phyloP scores from a whole-genome alignment of 2,329 filamentous ascomycete genomes.

The Lizonia empirigonia region DNA sequence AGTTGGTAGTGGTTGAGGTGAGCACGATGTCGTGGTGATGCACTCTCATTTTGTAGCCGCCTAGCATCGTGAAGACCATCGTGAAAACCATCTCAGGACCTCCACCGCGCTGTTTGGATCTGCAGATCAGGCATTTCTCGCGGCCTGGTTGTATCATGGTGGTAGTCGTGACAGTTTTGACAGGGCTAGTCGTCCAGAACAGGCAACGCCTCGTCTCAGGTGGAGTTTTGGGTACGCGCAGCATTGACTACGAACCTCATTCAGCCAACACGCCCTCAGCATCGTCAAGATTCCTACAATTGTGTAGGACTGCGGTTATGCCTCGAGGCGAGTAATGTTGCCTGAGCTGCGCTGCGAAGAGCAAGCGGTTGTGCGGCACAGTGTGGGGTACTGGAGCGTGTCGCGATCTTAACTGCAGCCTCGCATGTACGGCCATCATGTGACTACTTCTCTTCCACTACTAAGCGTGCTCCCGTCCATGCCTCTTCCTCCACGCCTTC shows the following conservation, averaged over 20 bases:
- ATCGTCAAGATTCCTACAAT: background rate
- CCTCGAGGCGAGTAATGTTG: background rate
- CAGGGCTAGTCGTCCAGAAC: constrained; percentile 17
- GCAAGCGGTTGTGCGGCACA: background rate
- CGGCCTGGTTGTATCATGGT: constrained; percentile 18
- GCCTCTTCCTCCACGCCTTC: constrained; percentile 77
- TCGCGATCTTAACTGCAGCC: background rate
- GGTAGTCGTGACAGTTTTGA: constrained; percentile 14
- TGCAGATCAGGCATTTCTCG: constrained; percentile 22
- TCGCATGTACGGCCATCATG: too few relatives aligned
- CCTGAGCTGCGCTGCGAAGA: background rate
- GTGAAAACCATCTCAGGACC: constrained; percentile 9
- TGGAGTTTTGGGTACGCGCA: constrained; percentile 8
- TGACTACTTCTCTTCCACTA: too few relatives aligned
- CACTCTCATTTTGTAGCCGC: constrained; percentile 9
- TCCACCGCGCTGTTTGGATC: constrained; percentile 9
- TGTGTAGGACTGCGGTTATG: background rate
- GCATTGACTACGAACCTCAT: constrained; percentile 6
- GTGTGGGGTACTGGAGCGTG: background rate
- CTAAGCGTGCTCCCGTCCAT: constrained; percentile 52
- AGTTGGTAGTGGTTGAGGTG: background rate
- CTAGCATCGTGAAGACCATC: constrained; percentile 8
- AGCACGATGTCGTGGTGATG: background rate
- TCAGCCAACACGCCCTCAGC: background rate
- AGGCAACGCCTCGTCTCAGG: constrained; percentile 16